Conservation (phyloP, 805 yeast species). For the Metschnikowia continentalis region DNA sequence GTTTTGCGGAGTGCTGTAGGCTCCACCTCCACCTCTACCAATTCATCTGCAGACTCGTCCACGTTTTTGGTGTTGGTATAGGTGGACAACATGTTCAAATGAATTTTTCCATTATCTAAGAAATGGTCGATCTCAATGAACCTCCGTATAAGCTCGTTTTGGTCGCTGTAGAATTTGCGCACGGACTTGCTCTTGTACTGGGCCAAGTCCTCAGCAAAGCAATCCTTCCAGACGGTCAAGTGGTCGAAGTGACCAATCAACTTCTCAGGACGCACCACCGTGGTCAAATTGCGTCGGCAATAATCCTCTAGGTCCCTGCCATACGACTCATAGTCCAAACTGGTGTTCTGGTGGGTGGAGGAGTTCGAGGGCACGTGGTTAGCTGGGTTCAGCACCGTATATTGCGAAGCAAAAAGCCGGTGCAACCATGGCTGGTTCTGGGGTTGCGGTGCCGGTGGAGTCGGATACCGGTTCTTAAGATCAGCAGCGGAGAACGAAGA, state of each 20-base stretch:
- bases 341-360: slow-evolving; percentile 7
- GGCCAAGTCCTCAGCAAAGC: slow-evolving; percentile 15
- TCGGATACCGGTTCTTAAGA: slow-evolving; percentile 5
- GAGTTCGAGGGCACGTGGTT: slow-evolving; percentile 9
- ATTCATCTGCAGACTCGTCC: slow-evolving; percentile 16
- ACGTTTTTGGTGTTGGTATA: slow-evolving; percentile 35
- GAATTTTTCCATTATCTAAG: slow-evolving; percentile 64
- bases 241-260: slow-evolving; percentile 31
- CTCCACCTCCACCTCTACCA: slow-evolving; percentile 8
- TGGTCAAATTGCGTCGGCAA: slow-evolving; percentile 21
- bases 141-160: slow-evolving; percentile 56
- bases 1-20: slow-evolving; percentile 11
- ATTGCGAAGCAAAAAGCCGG: slow-evolving; percentile 25
- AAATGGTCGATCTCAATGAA: slow-evolving; percentile 59
- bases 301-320: slow-evolving; percentile 21
- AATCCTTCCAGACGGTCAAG: slow-evolving; percentile 31
- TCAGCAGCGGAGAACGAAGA: slow-evolving; percentile 16
- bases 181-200: slow-evolving; percentile 24
- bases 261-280: slow-evolving; percentile 28
- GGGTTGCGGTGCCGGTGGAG: neutral
- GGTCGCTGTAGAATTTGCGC: slow-evolving; percentile 48
- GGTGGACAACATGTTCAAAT: slow-evolving; percentile 56
- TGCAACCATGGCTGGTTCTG: slow-evolving; percentile 24
- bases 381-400: slow-evolving; percentile 29
- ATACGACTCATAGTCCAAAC: slow-evolving; percentile 5